Base-by-base conservation (phyloP, 1,284 basidiomycete genomes). In the Trichosporon faecale region DNA sequence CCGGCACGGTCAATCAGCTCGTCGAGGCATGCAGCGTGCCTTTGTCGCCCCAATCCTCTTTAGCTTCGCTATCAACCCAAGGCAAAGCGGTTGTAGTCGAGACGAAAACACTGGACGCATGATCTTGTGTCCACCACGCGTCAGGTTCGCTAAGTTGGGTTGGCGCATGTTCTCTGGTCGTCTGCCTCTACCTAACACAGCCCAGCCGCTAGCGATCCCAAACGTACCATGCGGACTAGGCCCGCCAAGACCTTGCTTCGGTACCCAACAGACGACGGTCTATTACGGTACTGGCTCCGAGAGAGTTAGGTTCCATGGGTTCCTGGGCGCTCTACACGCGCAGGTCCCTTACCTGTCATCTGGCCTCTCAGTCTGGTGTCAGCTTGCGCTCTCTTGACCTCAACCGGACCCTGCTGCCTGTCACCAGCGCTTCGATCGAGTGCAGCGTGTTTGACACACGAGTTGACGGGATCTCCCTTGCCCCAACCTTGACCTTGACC, bases 401-500 rank as follows among this genome's bases (percentile, higher is more conserved):
- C 16, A 8, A 18, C 16, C 1, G 18, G 27, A 21, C 57, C 23
- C 11, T 16, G 29, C 18, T 12, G 16, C 29, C 18, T 33, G 57
- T 61, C 29, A 61, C 31, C 29, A 61, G 29, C 29, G 16, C 16
- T 8, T 18, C 57, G n/a, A 61, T 61, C 57, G 27, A 7, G 33
- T n/a, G 57, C 57, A 61, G 57, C 29, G 27, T 18, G 16, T 31
- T 33, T 61, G 49, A 52, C 49, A 23, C 49, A 61, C 57, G n/a
- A 31, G 23, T 27, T 4, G 29, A 61, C 57, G 57, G 57, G 57
- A 33, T 9, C 21, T 31, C 57, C 57, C 57, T 61, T 31, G 27
- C 29, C 52, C 29, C 57, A 61, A 61, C 57, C 57, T 61, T 61
- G 27, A 31, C 31, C 57, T 61, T 61, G 27, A n/a, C 18, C 57